Base-by-base conservation (phyloP, 2,329 filamentous ascomycete genomes). In the Pestalotiopsis sp. region DNA sequence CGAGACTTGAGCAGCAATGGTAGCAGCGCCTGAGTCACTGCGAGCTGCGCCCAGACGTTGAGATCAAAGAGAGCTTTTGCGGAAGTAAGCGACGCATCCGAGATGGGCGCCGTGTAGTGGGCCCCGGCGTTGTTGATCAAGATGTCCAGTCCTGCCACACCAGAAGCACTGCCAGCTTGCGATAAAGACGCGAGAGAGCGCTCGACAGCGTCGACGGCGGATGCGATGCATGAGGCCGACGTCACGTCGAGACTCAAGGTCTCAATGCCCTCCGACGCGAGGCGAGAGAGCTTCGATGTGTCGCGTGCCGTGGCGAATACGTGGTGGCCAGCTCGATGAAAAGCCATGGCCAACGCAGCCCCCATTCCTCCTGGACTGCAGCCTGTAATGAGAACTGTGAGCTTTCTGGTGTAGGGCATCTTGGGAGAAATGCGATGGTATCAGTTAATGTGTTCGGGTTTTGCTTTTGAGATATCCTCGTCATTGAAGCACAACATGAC, bases 251-350 rank as follows among this genome's bases (percentile, higher is more conserved):
- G 38, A 35, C 26, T 39, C 30, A 66, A 11, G 17, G 55, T 66
- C 17, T 66, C 13, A 11, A 66, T 66, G n/a, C 64, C 64, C 35
- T 59, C 56, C 38, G 35, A 24, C 30, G 64, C 52, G 55, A 61
- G 63, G 11, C 6, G 26, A n/a, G 57, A 40, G 4, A 69, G 44
- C 62, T 67, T 69, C 5, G 38, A 56, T 4, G 40, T 13, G 48
- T 63, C 55, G 22, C 66, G 68, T 7, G 65, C 68, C 3, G 68
- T 66, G 9, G 68, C 68, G 62, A 38, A 69, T 24, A 67, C 66
- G 38, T 58, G 66, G 39, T 69, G 68, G 9, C 68, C 68, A 4
- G 62, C 62, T 7, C 17, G 22, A 44, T 69, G 66, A 57, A 69
- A 56, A 13, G 57, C 66, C 4, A 24, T 35, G 22, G 68, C 68